Conservation (phyloP, 768 basidiomycete species). For the Floccularia luteovirens region DNA sequence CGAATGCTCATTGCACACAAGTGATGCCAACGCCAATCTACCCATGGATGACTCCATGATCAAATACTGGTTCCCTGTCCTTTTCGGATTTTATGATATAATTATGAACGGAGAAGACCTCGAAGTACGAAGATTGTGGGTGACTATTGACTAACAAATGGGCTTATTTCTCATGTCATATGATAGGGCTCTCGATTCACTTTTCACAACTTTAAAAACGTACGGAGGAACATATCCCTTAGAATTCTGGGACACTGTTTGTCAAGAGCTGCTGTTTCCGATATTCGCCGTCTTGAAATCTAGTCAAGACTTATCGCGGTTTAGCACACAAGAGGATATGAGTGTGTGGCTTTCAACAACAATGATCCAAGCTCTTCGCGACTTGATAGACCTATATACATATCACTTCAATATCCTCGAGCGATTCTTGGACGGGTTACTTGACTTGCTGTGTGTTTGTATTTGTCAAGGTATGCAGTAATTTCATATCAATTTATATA, state of each 20-base stretch:
- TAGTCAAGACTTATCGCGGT: conserved; percentile 85
- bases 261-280: conserved; percentile 93
- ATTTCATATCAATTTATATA: not conserved
- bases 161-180: conserved; percentile 3
- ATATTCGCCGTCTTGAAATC: conserved; percentile 96
- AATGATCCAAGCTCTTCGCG: conserved; percentile 95
- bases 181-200: conserved; percentile 85
- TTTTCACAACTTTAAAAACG: conserved; percentile 89
- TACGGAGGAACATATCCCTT: conserved; percentile 80
- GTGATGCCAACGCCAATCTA: conserved; percentile 18
- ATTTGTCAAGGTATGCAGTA: conserved; percentile 86
- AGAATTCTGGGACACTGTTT: conserved; percentile 98
- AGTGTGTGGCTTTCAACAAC: conserved; percentile 99
- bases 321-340: conserved; percentile 97
- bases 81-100: conserved; percentile 98
- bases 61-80: conserved; percentile 92
- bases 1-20: conserved; percentile 40
- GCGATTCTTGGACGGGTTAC: conserved; percentile 83
- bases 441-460: conserved; percentile 91
- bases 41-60: conserved; percentile 81
- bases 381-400: conserved; percentile 93
- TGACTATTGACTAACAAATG: conserved; percentile 7
- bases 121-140: conserved; percentile 93
- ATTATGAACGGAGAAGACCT: conserved; percentile 99
- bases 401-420: conserved; percentile 91